Base-by-base conservation (phyloP, 2,329 filamentous ascomycete species). In the Alternaria dauci region DNA sequence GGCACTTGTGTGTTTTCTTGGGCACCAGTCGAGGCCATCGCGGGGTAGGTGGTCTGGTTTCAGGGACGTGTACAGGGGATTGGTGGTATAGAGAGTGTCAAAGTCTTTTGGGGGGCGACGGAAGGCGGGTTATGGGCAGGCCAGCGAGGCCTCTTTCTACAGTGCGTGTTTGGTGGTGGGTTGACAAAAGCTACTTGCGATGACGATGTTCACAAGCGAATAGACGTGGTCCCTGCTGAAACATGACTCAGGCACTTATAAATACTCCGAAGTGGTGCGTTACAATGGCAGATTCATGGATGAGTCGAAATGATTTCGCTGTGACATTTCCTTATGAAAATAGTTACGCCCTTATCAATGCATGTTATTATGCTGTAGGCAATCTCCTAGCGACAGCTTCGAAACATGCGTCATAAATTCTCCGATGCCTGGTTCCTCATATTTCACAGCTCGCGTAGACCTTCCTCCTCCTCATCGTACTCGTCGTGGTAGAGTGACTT, bases 391-490 rank as follows among this genome's bases (percentile, higher is more conserved):
- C 12, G 20, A 25, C 25, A 14, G 20, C 5, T 25, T 32, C 5
- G 46, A 38, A 1, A 38, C 1, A 18, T 12, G 30, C 2, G 20
- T 3, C 46, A 36, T 4, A 50, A 30, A 25, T 36, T 23, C 16
- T 12, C 32, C 20, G 3, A 38, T 23, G 9, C 23, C 23, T 38
- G 7, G 28, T 23, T 36, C 34, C 16, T 36, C 28, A 26, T 11
- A 23, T n/a, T 30, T 23, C n/a, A 42, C n/a, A 78, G 64, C 66
- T 79, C 84, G 26, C 76, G 76, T 63, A 87, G 74, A 8, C 83
- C 82, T 47, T 81, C 81, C 39, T 83, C 84, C 56, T 88, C 85
- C 56, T 83, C 75, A 55, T 81, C 82, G 68, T 82, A 87, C 67
- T 88, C 84, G 23, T 82, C 81, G 8, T 82, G 84, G 65, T 87